Evolutionary conservation across 495 filamentous ascomycete species (phyloP), one percentile per base, ranked within the genome.

Genomic region (Xylaria cubensis): DNA sequence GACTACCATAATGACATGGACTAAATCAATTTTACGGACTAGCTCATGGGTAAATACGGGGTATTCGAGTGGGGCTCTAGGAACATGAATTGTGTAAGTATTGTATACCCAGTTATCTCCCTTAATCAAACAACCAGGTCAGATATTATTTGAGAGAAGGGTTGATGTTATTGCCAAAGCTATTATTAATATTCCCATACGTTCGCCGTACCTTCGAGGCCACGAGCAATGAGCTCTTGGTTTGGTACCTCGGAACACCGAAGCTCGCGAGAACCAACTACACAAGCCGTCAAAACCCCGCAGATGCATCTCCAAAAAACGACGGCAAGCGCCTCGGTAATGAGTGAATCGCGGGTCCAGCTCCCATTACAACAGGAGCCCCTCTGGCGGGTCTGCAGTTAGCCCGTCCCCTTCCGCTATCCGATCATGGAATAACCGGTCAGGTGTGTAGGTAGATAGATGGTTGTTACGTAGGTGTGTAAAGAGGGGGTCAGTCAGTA

Each of bases 301-400:
- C 58, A 61, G 34, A 39, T 61, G 29, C 58, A 56, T 39, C 58
- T 39, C 58, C 58, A 39, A 61, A 59, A 29, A 61, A 61, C 58
- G 4, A 39, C 58, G 58, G 58, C 58, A 61, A 36, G 58, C 39
- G 58, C 7, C 39, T 61, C 58, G 29, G 58, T 39, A 61, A 39
- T 26, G 53, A 24, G 21, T 21, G 9, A 53, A 26, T 13, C 50
- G 50, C 39, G 10, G 39, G 39, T 13, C 21, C 5, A 26, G 21
- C 8, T 15, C 12, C 9, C 50, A 8, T 17, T 17, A 26, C 51
- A 56, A 2, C 24, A 56, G 24, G 24, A 26, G 4, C 53, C 26
- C 53, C 51, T 55, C 51, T 29, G 7, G 10, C 4, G 51, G 44
- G 44, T 15, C 26, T 26, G 51, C 26, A 26, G 10, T 19, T 13